Conservation (phyloP, 1,139 yeast genomes). For the Yamadazyma triangularis region DNA sequence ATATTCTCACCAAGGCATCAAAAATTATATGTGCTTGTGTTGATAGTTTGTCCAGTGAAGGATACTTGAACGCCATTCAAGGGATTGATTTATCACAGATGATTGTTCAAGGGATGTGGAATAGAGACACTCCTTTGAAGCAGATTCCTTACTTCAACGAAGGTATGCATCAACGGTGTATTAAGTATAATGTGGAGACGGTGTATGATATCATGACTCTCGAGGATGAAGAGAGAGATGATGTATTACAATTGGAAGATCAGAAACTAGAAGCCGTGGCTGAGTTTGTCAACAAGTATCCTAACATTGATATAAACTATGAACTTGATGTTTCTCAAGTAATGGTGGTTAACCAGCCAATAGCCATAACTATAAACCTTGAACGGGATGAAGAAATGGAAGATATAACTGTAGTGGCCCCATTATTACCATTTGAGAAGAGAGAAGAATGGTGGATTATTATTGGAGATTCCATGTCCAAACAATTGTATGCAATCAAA, state of each 20-base stretch:
- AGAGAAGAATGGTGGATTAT: slow-evolving; percentile 89
- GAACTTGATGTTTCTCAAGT: slow-evolving; percentile 47
- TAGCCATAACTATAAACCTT: slow-evolving; percentile 47
- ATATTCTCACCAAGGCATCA: slow-evolving; percentile 46
- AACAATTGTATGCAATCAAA: slow-evolving; percentile 70
- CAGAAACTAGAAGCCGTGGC: slow-evolving; percentile 62
- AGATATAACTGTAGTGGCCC: slow-evolving; percentile 55
- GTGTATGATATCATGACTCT: slow-evolving; percentile 83
- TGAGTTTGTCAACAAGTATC: slow-evolving; percentile 82
- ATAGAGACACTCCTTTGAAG: slow-evolving; percentile 68
- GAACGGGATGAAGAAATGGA: slow-evolving; percentile 76
- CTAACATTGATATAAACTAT: slow-evolving; percentile 72
- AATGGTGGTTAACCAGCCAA: slow-evolving; percentile 41
- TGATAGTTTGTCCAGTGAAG: slow-evolving; percentile 78
- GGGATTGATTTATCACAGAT: slow-evolving; percentile 90
- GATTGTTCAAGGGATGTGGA: slow-evolving; percentile 88
- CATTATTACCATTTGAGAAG: slow-evolving; percentile 53
- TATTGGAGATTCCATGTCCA: slow-evolving; percentile 59
- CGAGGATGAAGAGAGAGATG: slow-evolving; percentile 74
- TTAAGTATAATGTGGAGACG: slow-evolving; percentile 52
- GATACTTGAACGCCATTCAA: slow-evolving; percentile 68
- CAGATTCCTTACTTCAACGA: slow-evolving; percentile 71
- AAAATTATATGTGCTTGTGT: slow-evolving; percentile 62
- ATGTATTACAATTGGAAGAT: slow-evolving; percentile 53
- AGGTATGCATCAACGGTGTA: slow-evolving; percentile 56